These are phyloP conservation scores for Tetrahymena malaccensis DNA, from an alignment of 73 alveolate genomes.

Conservation along the genomic window DNA sequence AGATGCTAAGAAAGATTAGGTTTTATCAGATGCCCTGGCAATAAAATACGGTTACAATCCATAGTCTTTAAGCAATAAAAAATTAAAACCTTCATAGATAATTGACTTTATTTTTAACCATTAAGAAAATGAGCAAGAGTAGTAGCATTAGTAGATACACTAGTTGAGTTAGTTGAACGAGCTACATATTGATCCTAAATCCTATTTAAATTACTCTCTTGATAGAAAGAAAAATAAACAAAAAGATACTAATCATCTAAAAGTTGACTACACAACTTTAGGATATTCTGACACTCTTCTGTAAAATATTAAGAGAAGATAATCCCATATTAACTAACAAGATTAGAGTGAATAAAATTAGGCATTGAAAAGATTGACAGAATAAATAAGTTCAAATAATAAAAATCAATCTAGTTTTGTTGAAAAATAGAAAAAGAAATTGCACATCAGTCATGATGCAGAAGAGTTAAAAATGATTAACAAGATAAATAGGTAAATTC, in stretches of 20 bases:
- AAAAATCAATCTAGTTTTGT: background rate
- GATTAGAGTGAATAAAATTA: background rate
- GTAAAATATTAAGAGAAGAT: background rate
- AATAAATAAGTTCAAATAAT: background rate
- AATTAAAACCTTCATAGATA: background rate
- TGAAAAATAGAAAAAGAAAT: background rate
- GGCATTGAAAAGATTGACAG: background rate
- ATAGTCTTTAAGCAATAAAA: background rate
- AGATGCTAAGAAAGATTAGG: background rate
- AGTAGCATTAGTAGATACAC: background rate
- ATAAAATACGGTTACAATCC: background rate
- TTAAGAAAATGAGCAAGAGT: background rate
- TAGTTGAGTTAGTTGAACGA: background rate
- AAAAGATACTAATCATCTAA: background rate
- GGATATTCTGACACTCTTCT: background rate
- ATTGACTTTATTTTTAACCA: background rate
- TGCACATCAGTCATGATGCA: background rate
- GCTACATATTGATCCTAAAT: background rate
- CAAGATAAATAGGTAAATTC: background rate
- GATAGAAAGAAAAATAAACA: background rate
- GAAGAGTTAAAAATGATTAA: background rate
- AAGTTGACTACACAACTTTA: background rate
- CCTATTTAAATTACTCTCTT: background rate
- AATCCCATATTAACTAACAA: background rate
- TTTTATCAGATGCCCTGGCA: background rate